Evolutionary conservation across 345 rosid species (phyloP), one percentile per base, ranked within the genome.

Genomic region (Durio zibethinus): DNA sequence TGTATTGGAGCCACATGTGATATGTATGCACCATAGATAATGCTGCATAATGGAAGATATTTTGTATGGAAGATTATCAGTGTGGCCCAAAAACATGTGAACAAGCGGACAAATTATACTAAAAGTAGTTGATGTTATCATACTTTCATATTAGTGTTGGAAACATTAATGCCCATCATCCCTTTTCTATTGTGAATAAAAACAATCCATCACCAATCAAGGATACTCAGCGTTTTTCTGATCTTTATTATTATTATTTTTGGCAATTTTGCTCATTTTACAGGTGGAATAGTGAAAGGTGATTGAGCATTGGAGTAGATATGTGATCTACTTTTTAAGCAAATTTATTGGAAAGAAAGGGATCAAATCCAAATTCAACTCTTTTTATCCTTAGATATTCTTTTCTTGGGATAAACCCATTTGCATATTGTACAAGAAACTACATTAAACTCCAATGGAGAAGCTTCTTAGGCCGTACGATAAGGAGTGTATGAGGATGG

Each of bases 401-500:
- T 35, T 23, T 25, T 66, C 56, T 69, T 45, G 73, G 57, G 57
- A 15, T 45, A 45, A 45, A 45, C 50, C 15, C 14, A 47, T 12
- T 1, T 45, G 40, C 40, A 45, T 69, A 47, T 29, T 69, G 40
- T 25, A 15, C 38, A 27, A 47, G 54, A 53, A 67, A 66, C 50
- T 31, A 31, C 33, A 43, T 43, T 45, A 7, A 43, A 27, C 15
- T 52, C 77, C 64, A 15, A 94, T 96, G 99, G 98, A 88, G 93
- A 92, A 89, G 84, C 79, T 86, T 74, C 85, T 90, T 43, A 78
- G 86, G 79, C 89, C 93, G 50, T 87, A 85, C 78, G 97, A 92
- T 68, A 91, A 87, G 88, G 96, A 96, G 76, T 84, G 59, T 88
- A 91, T 96, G 99, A 93, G 87, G 86, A 80, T 88, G 94, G 97